Evolutionary conservation across 2,329 filamentous ascomycete species (phyloP).

Genomic region (Cercospora janseana): DNA sequence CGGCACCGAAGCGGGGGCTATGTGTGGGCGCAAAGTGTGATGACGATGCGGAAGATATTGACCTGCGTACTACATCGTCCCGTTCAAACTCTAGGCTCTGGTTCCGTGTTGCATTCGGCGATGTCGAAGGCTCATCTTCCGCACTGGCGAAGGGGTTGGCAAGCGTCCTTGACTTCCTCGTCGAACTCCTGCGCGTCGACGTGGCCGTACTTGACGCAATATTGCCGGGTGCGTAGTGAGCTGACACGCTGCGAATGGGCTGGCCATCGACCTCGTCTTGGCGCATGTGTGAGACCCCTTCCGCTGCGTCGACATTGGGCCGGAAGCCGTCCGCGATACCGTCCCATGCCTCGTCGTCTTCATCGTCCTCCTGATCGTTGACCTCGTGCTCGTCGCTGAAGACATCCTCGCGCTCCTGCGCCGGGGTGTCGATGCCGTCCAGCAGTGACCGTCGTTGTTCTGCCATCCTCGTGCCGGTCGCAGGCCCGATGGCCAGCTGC

Average conservation of each 20-base stretch:
- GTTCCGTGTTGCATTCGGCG: conserved; percentile 17
- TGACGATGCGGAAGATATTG: conserved; percentile 42
- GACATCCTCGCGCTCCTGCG: conserved; percentile 42
- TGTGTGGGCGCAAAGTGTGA: conserved; percentile 46
- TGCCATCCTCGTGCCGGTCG: conserved; percentile 24
- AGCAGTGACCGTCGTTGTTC: conserved; percentile 30
- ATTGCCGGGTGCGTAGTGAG: conserved; percentile 32
- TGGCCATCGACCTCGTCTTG: conserved; percentile 28
- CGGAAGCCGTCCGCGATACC: conserved; percentile 49
- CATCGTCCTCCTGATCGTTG: too few species aligned
- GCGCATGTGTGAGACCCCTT: conserved; percentile 22
- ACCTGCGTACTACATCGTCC: conserved; percentile 33
- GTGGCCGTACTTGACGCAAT: conserved; percentile 17
- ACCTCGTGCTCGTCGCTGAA: conserved; percentile 52
- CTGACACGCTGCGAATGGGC: conserved; percentile 35
- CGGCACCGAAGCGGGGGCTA: conserved; percentile 67
- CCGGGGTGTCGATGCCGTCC: conserved; percentile 32
- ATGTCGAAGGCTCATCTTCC: conserved; percentile 32
- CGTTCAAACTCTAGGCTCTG: conserved; percentile 32
- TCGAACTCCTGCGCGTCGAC: conserved; percentile 33
- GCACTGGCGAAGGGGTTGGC: conserved; percentile 39
- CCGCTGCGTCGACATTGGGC: conserved; percentile 37
- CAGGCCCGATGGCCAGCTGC: conserved; percentile 25
- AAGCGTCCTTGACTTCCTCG: conserved; percentile 32
- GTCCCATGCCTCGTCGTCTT: conserved; percentile 44